Base-by-base conservation (phyloP, 1,284 basidiomycete species). In the Irpex lacteus region DNA sequence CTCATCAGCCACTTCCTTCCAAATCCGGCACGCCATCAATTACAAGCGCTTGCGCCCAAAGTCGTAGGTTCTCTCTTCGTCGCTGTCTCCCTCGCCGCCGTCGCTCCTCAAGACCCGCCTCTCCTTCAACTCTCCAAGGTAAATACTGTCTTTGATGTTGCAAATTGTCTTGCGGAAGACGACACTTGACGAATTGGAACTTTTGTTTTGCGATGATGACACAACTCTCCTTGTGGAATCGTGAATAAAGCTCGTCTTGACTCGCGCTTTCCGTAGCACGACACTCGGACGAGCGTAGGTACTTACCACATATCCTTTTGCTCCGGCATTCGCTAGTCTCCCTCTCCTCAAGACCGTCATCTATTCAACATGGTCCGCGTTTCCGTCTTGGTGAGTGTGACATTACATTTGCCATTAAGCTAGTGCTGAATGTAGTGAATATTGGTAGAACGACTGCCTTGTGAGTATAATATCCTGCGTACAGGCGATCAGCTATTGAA, bases 401-500 rank as follows among this genome's bases (percentile, higher is more conserved):
- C 21, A 26, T 26, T 26, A 26, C 21, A 3, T 26, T 26, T 26
- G 21, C 21, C 21, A 26, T 26, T 26, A 26, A 26, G 21, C 21
- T 50, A 36, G 21, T 53, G n/a, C 47, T 64, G n/a, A 63, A 8
- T 21, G 18, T 13, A 34, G 21, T 26, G 2, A 44, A 44, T 15
- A 26, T 18, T n/a, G n/a, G 57, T 34, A 92, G 87, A 94, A 94
- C 76, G 93, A 95, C 81, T 92, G 91, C 83, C 81, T 93, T 66
- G 86, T 86, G 74, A 73, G 85, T 80, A 15, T 7, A 18, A 13
- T 1, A 5, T 34, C 15, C 26, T 18, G 38, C 34, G 32, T n/a
- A 54, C 47, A 65, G 66, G 49, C 11, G 38, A 26, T 19, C 32
- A 15, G 3, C 2, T 57, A n/a, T 26, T 58, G 13, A 50, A 40